These are phyloP conservation scores for Auriscalpium microsporum DNA, from an alignment of 768 basidiomycete species.

Conservation along the genomic window DNA sequence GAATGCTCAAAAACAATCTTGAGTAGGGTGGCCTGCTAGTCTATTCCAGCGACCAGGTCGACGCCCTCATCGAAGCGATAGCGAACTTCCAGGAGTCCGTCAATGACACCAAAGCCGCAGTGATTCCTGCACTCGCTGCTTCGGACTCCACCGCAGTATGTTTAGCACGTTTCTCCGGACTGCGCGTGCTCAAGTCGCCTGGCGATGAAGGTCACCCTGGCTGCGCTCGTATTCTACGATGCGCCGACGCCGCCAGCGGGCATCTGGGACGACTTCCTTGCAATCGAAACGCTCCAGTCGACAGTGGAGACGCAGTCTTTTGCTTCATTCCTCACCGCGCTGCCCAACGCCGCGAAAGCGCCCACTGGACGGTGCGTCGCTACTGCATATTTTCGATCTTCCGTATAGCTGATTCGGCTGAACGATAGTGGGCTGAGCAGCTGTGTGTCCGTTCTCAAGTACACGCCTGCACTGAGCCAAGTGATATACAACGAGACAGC, in stretches of 20 bases:
- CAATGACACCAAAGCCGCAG: not conserved
- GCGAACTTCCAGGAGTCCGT: not conserved
- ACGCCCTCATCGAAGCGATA: not conserved
- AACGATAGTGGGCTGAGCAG: not conserved
- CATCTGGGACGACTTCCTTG: constrained; percentile 14
- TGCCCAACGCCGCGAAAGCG: not conserved
- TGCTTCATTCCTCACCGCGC: not conserved
- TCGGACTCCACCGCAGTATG: not conserved
- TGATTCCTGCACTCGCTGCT: not conserved
- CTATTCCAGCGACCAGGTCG: not conserved
- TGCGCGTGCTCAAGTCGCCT: not conserved
- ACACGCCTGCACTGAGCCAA: not conserved
- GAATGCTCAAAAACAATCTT: not conserved
- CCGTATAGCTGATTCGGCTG: no score
- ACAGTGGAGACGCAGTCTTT: constrained; percentile 1
- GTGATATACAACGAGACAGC: not conserved
- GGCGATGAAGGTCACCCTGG: not conserved
- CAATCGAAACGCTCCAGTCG: not conserved
- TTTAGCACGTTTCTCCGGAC: not conserved
- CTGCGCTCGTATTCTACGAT: constrained; percentile 12
- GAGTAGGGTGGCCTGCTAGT: not conserved
- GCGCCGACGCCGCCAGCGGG: constrained; percentile 10
- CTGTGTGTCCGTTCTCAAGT: not conserved
- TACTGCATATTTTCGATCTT: not conserved
- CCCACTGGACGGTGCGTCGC: not conserved